Evolutionary conservation across 306 rosid genomes (phyloP).

Genomic region (Cyclanthera cordifolia): DNA sequence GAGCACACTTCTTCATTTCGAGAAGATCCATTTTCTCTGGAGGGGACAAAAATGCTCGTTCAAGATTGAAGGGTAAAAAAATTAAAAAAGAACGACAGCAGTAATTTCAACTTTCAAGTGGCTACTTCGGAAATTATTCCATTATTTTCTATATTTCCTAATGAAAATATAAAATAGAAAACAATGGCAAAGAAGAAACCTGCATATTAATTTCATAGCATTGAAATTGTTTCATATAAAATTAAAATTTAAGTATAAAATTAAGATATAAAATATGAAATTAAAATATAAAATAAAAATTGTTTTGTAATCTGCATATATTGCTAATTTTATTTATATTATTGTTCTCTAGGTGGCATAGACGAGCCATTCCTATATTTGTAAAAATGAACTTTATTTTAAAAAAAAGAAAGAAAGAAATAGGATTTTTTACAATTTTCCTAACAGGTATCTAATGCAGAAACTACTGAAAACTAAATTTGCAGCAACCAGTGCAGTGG

Average conservation of each 20-base stretch:
- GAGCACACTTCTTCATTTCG: slow-evolving; percentile 29
- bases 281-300: too few species aligned
- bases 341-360: neutral
- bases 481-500: neutral
- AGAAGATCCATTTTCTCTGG: slow-evolving; percentile 47
- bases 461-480: neutral
- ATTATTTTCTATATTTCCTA: neutral
- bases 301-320: neutral
- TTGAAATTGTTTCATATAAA: neutral
- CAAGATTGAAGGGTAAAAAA: neutral
- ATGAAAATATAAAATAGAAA: neutral
- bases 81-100: neutral
- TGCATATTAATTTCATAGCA: neutral
- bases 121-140: neutral
- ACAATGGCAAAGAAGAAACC: neutral
- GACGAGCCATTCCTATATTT: neutral
- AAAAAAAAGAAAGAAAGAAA: neutral
- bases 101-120: neutral
- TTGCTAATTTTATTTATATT: neutral
- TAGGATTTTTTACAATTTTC: neutral
- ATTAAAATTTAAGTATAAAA: too few species aligned
- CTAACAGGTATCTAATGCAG: neutral
- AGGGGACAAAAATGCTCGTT: slow-evolving; percentile 15
- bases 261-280: too few species aligned
- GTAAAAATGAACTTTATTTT: neutral